phyloP scores from a whole-genome alignment of 73 alveolate genomes.

The Loxodes magnus region DNA sequence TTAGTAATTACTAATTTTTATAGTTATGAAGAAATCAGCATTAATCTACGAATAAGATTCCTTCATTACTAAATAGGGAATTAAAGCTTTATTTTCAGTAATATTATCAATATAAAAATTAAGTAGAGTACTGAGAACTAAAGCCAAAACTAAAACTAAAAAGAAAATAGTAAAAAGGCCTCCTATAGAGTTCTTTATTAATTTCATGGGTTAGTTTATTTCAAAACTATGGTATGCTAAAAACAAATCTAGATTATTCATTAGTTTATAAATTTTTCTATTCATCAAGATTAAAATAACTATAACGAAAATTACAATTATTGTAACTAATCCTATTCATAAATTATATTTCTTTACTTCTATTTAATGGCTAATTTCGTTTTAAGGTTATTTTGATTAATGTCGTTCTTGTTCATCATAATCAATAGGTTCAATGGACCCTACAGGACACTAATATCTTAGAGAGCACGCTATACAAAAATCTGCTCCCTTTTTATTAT shows the following conservation, averaged over 20 bases:
- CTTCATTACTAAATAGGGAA: background rate
- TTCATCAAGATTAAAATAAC: background rate
- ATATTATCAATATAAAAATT: background rate
- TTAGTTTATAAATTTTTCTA: background rate
- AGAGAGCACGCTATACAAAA: slow-evolving; percentile 1
- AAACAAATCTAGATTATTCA: slow-evolving; percentile 7
- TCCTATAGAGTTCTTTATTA: slow-evolving; percentile 1
- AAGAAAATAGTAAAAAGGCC: background rate
- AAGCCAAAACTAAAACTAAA: background rate
- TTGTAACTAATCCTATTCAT: background rate
- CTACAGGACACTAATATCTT: background rate
- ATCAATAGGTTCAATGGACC: background rate
- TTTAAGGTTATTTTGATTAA: background rate
- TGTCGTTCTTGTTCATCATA: background rate
- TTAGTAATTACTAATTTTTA: background rate
- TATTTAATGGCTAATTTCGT: background rate
- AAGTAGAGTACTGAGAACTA: background rate
- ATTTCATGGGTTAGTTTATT: background rate
- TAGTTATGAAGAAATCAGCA: background rate
- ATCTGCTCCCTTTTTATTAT: background rate
- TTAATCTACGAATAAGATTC: background rate
- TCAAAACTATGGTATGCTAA: background rate
- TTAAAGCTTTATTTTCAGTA: slow-evolving; percentile 8
- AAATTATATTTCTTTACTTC: background rate
- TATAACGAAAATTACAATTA: background rate